Base-by-base conservation (phyloP, 345 rosid species). In the Eucalyptus lansdowneana region DNA sequence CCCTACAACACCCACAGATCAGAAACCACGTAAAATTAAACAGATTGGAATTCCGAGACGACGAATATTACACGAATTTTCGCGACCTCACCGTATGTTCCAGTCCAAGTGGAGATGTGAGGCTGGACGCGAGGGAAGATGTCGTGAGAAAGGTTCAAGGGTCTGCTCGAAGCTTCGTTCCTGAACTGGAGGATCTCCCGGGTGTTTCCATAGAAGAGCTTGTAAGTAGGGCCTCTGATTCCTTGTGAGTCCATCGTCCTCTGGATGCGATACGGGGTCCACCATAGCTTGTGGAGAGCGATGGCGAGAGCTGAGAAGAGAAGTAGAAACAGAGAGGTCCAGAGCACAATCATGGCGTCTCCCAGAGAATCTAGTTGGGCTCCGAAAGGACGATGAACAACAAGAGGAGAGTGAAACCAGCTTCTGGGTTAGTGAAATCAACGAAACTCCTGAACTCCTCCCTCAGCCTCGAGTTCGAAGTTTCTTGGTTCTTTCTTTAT, bases 91-190 rank as follows among this genome's bases (percentile, higher is more conserved):
- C 93, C 93, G 29, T 91, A 89, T 27, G 87, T 40, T 54, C 88
- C 91, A 87, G 50, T 90, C 94, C 95, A 92, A 29, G 90, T 29
- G 47, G 91, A 29, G 50, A 88, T 45, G n/a, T 91, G 92, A 86
- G 94, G 93, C 44, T 47, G 56, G 25, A 90, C 87, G 62, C 86
- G 88, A 12, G 93, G 85, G 50, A 93, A 51, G 60, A 91, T 76
- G 50, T 89, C 86, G 67, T 91, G 90, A 6, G 93, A 92, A n/a
- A 90, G 76, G 72, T 89, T 89, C 90, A 87, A 45, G 65, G 92
- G 91, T 56, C 81, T 65, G 50, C 80, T 37, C 10, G 16, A 60
- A 53, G 58, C 49, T 60, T 60, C 89, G 1, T 53, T 50, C 50
- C 13, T 83, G 88, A 88, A 8, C 15, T 14, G 42, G 80, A 27